Evolutionary conservation across 257 asterid species (phyloP).

Genomic region (Solanum ahanhuiri): DNA sequence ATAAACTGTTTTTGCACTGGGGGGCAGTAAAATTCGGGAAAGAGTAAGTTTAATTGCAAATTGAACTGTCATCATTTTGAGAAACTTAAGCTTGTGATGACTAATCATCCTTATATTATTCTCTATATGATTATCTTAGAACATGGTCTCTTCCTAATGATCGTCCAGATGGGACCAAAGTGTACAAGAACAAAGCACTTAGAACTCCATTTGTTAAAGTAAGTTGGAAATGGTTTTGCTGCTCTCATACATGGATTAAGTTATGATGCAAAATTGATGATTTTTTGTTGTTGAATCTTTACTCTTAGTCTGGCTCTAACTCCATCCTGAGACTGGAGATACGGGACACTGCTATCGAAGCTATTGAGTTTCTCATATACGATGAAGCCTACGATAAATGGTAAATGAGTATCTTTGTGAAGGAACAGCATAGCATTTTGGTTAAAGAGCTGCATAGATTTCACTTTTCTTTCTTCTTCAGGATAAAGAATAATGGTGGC

Average conservation of each 20-base stretch:
- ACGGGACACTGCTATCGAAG: slow-evolving; percentile 73
- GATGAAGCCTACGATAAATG: slow-evolving; percentile 82
- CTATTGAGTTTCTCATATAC: slow-evolving; percentile 83
- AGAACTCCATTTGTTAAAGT: slow-evolving; percentile 86
- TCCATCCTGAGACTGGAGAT: slow-evolving; percentile 69
- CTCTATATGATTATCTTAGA: slow-evolving; percentile 21
- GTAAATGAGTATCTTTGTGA: slow-evolving; percentile 22
- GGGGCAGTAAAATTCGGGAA: slow-evolving; percentile 51
- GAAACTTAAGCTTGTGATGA: not conserved
- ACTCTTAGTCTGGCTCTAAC: slow-evolving; percentile 57
- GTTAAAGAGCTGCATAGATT: not conserved
- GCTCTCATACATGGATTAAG: not conserved
- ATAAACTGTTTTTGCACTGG: slow-evolving; percentile 75
- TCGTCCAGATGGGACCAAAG: slow-evolving; percentile 76
- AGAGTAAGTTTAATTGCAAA: slow-evolving; percentile 38
- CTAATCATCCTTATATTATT: not conserved
- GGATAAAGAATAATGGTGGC: slow-evolving; percentile 84
- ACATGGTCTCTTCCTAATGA: slow-evolving; percentile 73
- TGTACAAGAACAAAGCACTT: slow-evolving; percentile 65
- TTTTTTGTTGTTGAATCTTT: slow-evolving; percentile 7
- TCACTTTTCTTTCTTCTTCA: slow-evolving; percentile 13
- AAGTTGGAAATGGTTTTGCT: slow-evolving; percentile 16
- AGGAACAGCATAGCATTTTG: not conserved
- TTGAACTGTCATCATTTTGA: slow-evolving; percentile 1
- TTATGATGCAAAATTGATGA: not conserved